Percentiles rank a stretch among this genome's conserved stretches.
Conservation (phyloP, 2,329 filamentous ascomycete genomes). For the Aspergillus brasiliensis region DNA sequence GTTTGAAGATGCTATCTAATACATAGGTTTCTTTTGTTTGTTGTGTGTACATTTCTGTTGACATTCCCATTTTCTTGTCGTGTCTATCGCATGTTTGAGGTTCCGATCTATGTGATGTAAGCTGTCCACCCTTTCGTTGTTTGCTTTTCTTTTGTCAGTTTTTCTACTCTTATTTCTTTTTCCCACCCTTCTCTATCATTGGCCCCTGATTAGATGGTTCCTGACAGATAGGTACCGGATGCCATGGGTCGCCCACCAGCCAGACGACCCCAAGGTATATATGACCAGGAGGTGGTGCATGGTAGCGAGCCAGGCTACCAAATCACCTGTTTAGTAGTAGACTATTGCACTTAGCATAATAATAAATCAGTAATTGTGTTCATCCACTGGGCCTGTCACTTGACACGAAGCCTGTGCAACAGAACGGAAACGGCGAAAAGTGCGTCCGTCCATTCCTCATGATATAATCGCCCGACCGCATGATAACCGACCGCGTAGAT, state of each 20-base stretch:
- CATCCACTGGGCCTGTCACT: no score
- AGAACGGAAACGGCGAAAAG: background rate
- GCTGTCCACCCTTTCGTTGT: background rate
- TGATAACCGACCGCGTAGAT: conserved; percentile 3
- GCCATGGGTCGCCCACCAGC: background rate
- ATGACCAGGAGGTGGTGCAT: background rate
- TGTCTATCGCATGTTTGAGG: background rate
- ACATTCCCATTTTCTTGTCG: no score
- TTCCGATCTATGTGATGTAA: background rate
- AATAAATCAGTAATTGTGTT: no score
- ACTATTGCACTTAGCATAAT: background rate
- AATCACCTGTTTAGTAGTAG: background rate
- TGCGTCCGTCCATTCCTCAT: background rate
- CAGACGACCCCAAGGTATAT: background rate
- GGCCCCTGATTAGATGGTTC: background rate
- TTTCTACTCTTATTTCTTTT: background rate
- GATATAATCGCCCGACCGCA: background rate
- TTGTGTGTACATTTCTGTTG: no score
- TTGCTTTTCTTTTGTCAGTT: background rate
- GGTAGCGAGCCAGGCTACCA: conserved; percentile 7
- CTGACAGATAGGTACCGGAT: background rate
- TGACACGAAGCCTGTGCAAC: no score
- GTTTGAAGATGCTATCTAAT: no score
- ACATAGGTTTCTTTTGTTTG: no score
- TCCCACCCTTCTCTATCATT: background rate